Conservation (phyloP, 2,329 filamentous ascomycete species). For the Pseudocercospora eumusae region DNA sequence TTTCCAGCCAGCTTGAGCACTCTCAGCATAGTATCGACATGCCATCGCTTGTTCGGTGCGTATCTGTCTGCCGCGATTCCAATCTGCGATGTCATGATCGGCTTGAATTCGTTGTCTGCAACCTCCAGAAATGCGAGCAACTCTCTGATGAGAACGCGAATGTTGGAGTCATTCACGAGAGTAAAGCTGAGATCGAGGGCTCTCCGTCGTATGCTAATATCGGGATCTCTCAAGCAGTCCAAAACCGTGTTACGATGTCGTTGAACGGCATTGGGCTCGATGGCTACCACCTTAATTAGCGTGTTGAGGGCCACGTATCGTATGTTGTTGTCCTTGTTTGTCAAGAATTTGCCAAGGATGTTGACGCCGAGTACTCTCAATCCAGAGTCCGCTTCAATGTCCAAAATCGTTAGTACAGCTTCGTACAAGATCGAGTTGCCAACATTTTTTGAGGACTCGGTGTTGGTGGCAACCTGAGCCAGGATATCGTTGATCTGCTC, state of each 20-base stretch:
- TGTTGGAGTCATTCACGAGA: slow-evolving; percentile 94
- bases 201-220: slow-evolving; percentile 94
- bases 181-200: slow-evolving; percentile 98
- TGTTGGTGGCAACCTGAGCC: slow-evolving; percentile 90
- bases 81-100: slow-evolving; percentile 97
- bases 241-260: slow-evolving; percentile 96
- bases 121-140: slow-evolving; percentile 93
- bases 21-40: slow-evolving; percentile 94
- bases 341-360: slow-evolving; percentile 94
- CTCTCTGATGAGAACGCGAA: slow-evolving; percentile 89
- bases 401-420: slow-evolving; percentile 91
- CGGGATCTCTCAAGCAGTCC: slow-evolving; percentile 91
- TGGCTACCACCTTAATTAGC: slow-evolving; percentile 94
- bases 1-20: slow-evolving; percentile 92
- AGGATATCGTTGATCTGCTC: slow-evolving; percentile 99
- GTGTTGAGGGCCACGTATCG: slow-evolving; percentile 97
- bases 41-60: slow-evolving; percentile 96
- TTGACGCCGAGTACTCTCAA: slow-evolving; percentile 94
- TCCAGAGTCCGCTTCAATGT: slow-evolving; percentile 96
- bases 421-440: slow-evolving; percentile 98
- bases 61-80: slow-evolving; percentile 95
- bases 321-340: slow-evolving; percentile 99
- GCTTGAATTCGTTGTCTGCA: slow-evolving; percentile 97
- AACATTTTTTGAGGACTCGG: slow-evolving; percentile 96
- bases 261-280: slow-evolving; percentile 96